phyloP scores from a whole-genome alignment of 345 rosid genomes.

The Microthlaspi erraticum region DNA sequence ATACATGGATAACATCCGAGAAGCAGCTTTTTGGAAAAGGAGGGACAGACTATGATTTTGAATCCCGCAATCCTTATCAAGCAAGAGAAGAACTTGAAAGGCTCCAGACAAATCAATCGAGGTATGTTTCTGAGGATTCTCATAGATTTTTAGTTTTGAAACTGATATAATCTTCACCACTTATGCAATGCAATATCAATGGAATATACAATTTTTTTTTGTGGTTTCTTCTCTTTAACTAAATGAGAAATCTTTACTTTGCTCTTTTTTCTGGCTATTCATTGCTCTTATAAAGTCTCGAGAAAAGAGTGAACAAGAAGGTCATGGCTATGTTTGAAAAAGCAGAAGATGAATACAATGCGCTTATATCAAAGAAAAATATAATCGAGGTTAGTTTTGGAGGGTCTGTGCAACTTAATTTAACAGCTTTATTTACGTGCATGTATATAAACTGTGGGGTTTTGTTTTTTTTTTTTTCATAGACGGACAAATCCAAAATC shows the following conservation, averaged over 20 bases:
- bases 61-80: conserved; percentile 68
- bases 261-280: conserved; percentile 1
- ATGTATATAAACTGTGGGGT: conserved; percentile 8
- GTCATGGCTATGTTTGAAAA: conserved; percentile 98
- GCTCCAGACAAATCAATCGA: conserved; percentile 80
- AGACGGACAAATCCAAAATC: conserved; percentile 91
- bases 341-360: conserved; percentile 94
- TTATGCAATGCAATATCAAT: conserved; percentile 6
- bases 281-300: conserved; percentile 59
- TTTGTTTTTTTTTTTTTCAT: conserved; percentile 30
- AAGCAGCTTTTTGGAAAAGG: conserved; percentile 86
- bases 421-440: conserved; percentile 5
- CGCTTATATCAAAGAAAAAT: conserved; percentile 80
- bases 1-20: conserved; percentile 90
- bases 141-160: conserved; percentile 7
- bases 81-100: conserved; percentile 83
- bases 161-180: background rate
- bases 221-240: conserved; percentile 2
- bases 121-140: conserved; percentile 49
- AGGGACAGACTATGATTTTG: conserved; percentile 93
- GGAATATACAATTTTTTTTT: conserved; percentile 7
- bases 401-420: conserved; percentile 24
- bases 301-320: conserved; percentile 97
- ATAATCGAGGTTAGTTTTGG: conserved; percentile 77
- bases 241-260: background rate